Evolutionary conservation across 2,329 filamentous ascomycete genomes (phyloP).

Genomic region (Xylariaceae sp.): DNA sequence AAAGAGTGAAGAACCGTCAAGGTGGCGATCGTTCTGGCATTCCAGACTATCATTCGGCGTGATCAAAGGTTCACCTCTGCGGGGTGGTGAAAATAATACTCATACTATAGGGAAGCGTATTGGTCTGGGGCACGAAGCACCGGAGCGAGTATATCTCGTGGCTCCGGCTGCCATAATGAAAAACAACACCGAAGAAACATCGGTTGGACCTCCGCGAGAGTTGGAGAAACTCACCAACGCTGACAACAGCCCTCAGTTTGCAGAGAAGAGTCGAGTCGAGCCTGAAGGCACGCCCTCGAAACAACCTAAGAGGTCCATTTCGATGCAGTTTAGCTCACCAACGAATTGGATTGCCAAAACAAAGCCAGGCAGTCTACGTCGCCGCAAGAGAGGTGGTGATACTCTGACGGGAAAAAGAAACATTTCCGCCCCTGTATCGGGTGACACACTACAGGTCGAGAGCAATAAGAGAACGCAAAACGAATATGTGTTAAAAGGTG

Average conservation of each 20-base stretch:
- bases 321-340: constrained; percentile 57
- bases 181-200: neutral
- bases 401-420: constrained; percentile 44
- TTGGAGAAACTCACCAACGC: constrained; percentile 7
- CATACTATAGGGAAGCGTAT: constrained; percentile 27
- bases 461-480: constrained; percentile 23
- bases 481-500: constrained; percentile 25
- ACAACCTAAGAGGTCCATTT: constrained; percentile 50
- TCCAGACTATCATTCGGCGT: constrained; percentile 29
- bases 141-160: constrained; percentile 36
- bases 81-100: constrained; percentile 26
- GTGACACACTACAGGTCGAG: constrained; percentile 22
- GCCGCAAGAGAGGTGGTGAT: constrained; percentile 47
- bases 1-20: constrained; percentile 18
- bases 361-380: constrained; percentile 47
- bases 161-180: constrained; percentile 28
- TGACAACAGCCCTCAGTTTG: constrained; percentile 24
- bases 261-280: constrained; percentile 22
- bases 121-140: constrained; percentile 30
- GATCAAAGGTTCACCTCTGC: constrained; percentile 21
- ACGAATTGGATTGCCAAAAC: constrained; percentile 53
- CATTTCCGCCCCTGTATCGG: constrained; percentile 47
- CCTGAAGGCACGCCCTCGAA: constrained; percentile 41
- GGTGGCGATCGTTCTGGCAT: constrained; percentile 59
- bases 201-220: constrained; percentile 2